Conservation (phyloP, 129 eudicot genomes). For the Artemisia argyi region DNA sequence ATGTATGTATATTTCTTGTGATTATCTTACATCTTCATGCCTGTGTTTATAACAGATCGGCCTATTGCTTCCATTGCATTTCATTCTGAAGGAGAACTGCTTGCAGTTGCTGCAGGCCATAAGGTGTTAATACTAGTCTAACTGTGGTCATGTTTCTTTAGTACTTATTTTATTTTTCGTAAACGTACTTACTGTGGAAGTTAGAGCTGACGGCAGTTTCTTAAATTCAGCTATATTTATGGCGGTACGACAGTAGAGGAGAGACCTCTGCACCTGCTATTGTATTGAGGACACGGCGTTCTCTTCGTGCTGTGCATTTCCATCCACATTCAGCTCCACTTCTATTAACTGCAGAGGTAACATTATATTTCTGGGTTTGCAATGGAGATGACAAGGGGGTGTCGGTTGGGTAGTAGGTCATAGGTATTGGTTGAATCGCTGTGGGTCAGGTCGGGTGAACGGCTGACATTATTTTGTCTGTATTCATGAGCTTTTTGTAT, state of each 20-base stretch:
- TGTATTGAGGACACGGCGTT: slow-evolving; percentile 63
- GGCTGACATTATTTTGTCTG: too few relatives aligned
- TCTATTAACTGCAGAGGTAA: slow-evolving; percentile 70
- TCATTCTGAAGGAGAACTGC: slow-evolving; percentile 72
- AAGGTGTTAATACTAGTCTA: slow-evolving; percentile 46
- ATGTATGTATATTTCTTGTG: not conserved
- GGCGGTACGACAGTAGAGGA: slow-evolving; percentile 58
- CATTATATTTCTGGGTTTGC: not conserved
- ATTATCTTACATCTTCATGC: slow-evolving; percentile 9
- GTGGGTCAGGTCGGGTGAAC: too few relatives aligned
- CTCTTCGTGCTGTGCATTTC: slow-evolving; percentile 78
- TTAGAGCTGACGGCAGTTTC: slow-evolving; percentile 22
- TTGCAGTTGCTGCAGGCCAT: slow-evolving; percentile 48
- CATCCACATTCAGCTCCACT: slow-evolving; percentile 74
- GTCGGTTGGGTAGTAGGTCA: too few relatives aligned
- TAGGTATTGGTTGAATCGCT: too few relatives aligned
- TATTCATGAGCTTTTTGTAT: too few relatives aligned
- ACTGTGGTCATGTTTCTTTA: not conserved
- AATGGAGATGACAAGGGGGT: not conserved
- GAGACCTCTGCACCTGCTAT: slow-evolving; percentile 59
- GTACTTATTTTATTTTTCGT: not conserved
- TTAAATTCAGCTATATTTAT: slow-evolving; percentile 57
- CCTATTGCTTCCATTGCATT: slow-evolving; percentile 83
- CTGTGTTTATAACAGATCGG: slow-evolving; percentile 44
- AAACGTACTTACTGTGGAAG: slow-evolving; percentile 9